A percentile compares a stretch with the other conserved stretches of the same genome.
phyloP scores from a whole-genome alignment of 1,284 basidiomycete species.

The Wallemia ichthyophaga region DNA sequence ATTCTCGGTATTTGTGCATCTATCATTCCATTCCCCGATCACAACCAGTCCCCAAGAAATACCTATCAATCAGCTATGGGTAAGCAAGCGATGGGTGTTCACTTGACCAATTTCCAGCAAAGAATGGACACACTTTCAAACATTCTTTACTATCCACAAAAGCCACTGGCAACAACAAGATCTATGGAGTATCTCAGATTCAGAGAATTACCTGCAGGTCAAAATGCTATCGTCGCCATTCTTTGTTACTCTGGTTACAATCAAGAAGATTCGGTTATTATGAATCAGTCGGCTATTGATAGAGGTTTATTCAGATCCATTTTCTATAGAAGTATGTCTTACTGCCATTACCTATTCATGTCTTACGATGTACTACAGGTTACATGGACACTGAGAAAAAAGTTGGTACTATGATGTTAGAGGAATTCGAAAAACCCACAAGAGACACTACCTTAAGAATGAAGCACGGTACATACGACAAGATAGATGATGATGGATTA shows the following conservation, averaged over 20 bases:
- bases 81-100: constrained; percentile 98
- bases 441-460: constrained; percentile 75
- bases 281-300: constrained; percentile 97
- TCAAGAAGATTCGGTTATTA: constrained; percentile 99
- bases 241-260: constrained; percentile 98
- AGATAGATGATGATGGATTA: constrained; percentile 81
- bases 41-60: constrained; percentile 98
- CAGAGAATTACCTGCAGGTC: constrained; percentile 84
- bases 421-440: constrained; percentile 92
- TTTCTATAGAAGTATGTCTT: constrained; percentile 52
- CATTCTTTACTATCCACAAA: constrained; percentile 93
- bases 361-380: background rate
- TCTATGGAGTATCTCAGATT: constrained; percentile 98
- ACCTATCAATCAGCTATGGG: constrained; percentile 99
- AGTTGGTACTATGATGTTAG: constrained; percentile 63
- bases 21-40: constrained; percentile 98
- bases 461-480: constrained; percentile 97
- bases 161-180: constrained; percentile 86
- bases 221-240: constrained; percentile 95
- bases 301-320: constrained; percentile 93
- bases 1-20: constrained; percentile 92
- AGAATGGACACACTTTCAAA: constrained; percentile 93
- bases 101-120: constrained; percentile 70
- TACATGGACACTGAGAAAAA: constrained; percentile 80
- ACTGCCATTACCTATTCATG: too few relatives aligned